Conservation (phyloP, 2,329 filamentous ascomycete genomes). For the Dothistroma pini region DNA sequence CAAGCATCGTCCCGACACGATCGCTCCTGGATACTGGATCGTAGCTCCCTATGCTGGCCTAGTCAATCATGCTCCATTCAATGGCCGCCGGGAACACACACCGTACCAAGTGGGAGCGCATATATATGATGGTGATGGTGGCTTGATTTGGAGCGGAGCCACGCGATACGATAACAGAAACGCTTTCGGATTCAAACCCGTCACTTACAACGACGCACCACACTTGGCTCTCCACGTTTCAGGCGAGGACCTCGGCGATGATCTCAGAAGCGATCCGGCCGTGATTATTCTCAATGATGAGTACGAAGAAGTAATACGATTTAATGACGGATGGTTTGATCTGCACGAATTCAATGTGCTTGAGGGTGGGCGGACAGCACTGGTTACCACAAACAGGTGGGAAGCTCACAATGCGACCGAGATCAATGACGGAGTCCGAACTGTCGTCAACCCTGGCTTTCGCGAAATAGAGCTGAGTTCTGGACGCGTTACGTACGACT, state of each 20-base stretch:
- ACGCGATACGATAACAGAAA: constrained; percentile 7
- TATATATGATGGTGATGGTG: constrained; percentile 8
- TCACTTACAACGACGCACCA: constrained; percentile 85
- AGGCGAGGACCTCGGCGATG: constrained; percentile 2
- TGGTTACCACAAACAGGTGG: constrained; percentile 4
- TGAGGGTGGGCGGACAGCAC: constrained; percentile 1
- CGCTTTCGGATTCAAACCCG: constrained; percentile 49
- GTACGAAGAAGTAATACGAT: constrained; percentile 34
- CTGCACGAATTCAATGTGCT: constrained; percentile 11
- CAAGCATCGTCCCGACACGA: constrained; percentile 11
- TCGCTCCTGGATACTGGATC: constrained; percentile 20
- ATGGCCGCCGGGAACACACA: background rate
- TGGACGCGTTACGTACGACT: constrained; percentile 36
- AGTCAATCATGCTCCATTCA: background rate
- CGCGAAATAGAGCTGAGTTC: constrained; percentile 40
- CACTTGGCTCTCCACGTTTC: constrained; percentile 54
- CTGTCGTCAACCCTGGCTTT: constrained; percentile 29
- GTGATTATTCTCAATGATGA: constrained; percentile 31
- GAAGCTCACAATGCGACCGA: constrained; percentile 1
- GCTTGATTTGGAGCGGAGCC: background rate
- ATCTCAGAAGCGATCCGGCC: background rate
- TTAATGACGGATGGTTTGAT: constrained; percentile 23
- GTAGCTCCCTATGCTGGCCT: constrained; percentile 15
- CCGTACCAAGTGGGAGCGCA: constrained; percentile 3
- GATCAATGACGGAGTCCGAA: constrained; percentile 1